Conservation (phyloP, 768 basidiomycete species). For the Scleroderma bovista region DNA sequence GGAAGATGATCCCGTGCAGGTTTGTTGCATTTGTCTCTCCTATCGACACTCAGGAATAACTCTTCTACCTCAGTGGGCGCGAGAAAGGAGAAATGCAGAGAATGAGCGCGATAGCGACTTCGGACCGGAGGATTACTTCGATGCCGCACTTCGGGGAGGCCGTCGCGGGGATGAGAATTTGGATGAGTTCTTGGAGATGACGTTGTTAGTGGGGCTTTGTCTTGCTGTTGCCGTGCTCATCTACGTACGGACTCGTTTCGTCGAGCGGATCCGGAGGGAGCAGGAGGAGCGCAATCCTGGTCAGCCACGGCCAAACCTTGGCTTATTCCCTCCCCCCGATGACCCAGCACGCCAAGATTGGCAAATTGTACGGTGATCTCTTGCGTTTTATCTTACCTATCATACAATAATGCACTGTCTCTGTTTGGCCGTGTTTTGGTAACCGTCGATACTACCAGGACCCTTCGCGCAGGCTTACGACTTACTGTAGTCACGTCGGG, state of each 20-base stretch:
- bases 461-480: too few relatives aligned
- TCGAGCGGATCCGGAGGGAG: conserved; percentile 65
- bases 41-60: conserved; percentile 2
- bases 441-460: too few relatives aligned
- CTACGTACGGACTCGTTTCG: conserved; percentile 74
- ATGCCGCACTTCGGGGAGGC: conserved; percentile 55
- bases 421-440: too few relatives aligned
- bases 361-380: conserved; percentile 44
- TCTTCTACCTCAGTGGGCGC: conserved; percentile 56
- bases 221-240: conserved; percentile 67
- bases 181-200: conserved; percentile 76
- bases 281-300: conserved; percentile 42
- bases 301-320: conserved; percentile 28
- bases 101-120: conserved; percentile 69
- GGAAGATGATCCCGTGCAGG: conserved; percentile 74
- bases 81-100: conserved; percentile 66
- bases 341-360: conserved; percentile 64
- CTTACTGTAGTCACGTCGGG: too few relatives aligned
- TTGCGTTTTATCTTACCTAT: too few relatives aligned
- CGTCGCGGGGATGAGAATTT: conserved; percentile 56
- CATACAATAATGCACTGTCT: too few relatives aligned
- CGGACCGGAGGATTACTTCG: conserved; percentile 80
- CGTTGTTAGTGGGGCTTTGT: conserved; percentile 71
- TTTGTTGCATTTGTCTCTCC: conserved; percentile 22
- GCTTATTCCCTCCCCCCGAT: conserved; percentile 56